These are phyloP conservation scores for Trichoderma asperellum DNA, from an alignment of 2,329 filamentous ascomycete species.

Conservation along the genomic window DNA sequence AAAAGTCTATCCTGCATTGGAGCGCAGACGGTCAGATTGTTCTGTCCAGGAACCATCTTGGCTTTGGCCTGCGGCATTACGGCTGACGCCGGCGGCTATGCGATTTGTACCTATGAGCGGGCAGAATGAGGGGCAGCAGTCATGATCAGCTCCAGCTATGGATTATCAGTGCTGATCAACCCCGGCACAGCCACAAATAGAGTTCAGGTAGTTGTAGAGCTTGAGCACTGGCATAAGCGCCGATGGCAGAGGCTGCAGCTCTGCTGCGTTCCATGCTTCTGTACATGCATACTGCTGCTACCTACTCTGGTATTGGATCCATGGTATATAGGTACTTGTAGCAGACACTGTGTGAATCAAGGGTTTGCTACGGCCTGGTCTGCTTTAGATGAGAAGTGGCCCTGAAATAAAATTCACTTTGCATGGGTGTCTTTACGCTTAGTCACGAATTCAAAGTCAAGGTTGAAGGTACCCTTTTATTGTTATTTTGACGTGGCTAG, in stretches of 20 bases:
- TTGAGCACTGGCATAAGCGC: conserved; percentile 6
- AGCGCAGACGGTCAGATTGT: not conserved
- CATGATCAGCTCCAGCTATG: not conserved
- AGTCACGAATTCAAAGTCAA: conserved; percentile 7
- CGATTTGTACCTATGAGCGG: not conserved
- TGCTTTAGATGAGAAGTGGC: conserved; percentile 8
- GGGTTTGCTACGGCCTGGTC: not conserved
- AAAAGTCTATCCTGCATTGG: not conserved
- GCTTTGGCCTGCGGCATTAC: not conserved
- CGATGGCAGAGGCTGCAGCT: not conserved
- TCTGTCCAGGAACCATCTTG: not conserved
- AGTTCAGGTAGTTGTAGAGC: not conserved
- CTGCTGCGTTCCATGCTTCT: not conserved
- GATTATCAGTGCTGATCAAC: not conserved
- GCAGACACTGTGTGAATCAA: not conserved
- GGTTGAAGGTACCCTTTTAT: not conserved
- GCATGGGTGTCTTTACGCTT: not conserved
- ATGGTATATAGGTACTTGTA: no score
- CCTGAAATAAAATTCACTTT: conserved; percentile 13
- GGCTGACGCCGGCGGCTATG: conserved; percentile 13
- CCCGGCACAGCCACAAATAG: conserved; percentile 14
- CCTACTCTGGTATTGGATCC: no score
- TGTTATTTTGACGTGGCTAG: not conserved
- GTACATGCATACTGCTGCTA: no score
- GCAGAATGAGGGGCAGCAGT: conserved; percentile 10